These are phyloP conservation scores for Entamoeba invadens DNA, from an alignment of 208 protist species.

Conservation along the genomic window DNA sequence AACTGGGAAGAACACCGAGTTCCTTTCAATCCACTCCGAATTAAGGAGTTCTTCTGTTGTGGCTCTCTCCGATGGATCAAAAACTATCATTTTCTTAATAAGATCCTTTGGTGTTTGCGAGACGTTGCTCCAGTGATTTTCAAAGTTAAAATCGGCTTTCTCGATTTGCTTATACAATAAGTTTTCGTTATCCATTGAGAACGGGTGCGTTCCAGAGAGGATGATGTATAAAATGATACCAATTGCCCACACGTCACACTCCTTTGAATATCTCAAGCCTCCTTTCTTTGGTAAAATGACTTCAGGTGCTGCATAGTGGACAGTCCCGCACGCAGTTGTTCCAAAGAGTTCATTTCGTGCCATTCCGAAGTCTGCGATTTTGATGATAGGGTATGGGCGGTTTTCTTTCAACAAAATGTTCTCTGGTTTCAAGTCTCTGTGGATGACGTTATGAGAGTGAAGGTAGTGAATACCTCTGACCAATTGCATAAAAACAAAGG, in stretches of 20 bases:
- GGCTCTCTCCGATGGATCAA: background rate
- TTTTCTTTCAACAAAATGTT: background rate
- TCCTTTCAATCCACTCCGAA: background rate
- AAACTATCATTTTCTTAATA: background rate
- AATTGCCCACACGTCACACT: conserved; percentile 14
- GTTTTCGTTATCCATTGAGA: background rate
- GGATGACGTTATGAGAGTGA: background rate
- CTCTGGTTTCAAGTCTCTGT: conserved; percentile 1
- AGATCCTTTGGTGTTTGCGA: background rate
- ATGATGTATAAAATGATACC: conserved; percentile 11
- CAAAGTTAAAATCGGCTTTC: background rate
- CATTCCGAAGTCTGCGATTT: conserved; percentile 77
- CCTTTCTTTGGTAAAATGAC: conserved; percentile 10
- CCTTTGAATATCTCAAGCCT: conserved; percentile 23
- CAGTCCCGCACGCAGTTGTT: conserved; percentile 20
- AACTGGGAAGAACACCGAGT: background rate
- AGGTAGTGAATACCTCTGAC: background rate
- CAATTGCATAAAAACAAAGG: background rate
- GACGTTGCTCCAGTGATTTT: background rate
- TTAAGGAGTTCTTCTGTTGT: background rate
- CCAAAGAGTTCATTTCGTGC: conserved; percentile 50
- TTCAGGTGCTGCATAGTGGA: conserved; percentile 47
- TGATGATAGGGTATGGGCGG: conserved; percentile 37
- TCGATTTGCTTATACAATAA: background rate
- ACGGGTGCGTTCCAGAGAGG: conserved; percentile 6